These are phyloP conservation scores for Botrytis galanthina DNA, from an alignment of 2,329 filamentous ascomycete genomes.

Conservation along the genomic window DNA sequence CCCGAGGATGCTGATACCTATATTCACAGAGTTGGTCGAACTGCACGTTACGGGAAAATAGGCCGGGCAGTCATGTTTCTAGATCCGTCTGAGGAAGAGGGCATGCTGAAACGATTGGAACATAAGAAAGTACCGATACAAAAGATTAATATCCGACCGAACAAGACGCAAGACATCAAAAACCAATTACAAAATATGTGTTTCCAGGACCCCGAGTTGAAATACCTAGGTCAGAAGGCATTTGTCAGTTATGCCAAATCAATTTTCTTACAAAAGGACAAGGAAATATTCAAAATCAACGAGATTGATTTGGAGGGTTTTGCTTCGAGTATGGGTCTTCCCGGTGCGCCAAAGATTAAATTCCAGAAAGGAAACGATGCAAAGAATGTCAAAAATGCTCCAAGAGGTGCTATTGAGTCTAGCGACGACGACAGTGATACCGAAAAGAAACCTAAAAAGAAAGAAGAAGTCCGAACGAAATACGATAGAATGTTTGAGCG, in stretches of 20 bases:
- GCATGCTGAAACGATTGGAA: conserved; percentile 83
- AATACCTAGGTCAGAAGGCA: conserved; percentile 93
- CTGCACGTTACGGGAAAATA: conserved; percentile 86
- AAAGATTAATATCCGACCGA: conserved; percentile 79
- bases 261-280: conserved; percentile 84
- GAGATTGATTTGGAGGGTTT: conserved; percentile 82
- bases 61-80: conserved; percentile 88
- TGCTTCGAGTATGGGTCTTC: conserved; percentile 80
- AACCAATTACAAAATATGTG: conserved; percentile 90
- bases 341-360: conserved; percentile 88
- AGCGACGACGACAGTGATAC: conserved; percentile 61
- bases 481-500: conserved; percentile 98
- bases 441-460: conserved; percentile 57
- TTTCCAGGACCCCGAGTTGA: conserved; percentile 90
- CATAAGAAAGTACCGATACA: conserved; percentile 88
- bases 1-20: conserved; percentile 97
- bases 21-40: conserved; percentile 92
- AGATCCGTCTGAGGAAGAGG: conserved; percentile 85
- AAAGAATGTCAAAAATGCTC: conserved; percentile 83
- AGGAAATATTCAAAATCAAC: conserved; percentile 83
- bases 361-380: conserved; percentile 87
- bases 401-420: conserved; percentile 60
- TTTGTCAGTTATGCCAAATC: conserved; percentile 89
- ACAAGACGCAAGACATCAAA: conserved; percentile 84
- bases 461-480: conserved; percentile 80